Percentiles rank a stretch among this genome's conserved stretches.
These are phyloP conservation scores for Kokia cookei DNA, from an alignment of 441 rosid genomes.

Conservation along the genomic window DNA sequence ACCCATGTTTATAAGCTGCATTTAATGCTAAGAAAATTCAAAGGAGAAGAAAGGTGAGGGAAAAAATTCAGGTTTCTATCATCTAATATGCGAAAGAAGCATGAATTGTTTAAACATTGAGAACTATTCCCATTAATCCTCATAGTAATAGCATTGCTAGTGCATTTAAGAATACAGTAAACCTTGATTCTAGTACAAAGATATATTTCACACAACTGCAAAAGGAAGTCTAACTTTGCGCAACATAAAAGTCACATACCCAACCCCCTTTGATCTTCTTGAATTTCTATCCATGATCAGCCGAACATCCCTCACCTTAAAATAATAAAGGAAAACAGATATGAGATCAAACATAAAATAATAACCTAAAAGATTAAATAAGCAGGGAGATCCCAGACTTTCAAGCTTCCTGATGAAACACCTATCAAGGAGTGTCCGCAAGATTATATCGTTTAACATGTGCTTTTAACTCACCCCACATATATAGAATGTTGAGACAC, in stretches of 20 bases:
- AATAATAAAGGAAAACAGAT: conserved; percentile 11
- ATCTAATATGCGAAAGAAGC: conserved; percentile 85
- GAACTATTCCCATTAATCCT: conserved; percentile 90
- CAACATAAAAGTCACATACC: conserved; percentile 50
- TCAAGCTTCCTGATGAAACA: conserved; percentile 6
- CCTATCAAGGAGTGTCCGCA: conserved; percentile 1
- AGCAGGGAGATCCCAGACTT: not conserved
- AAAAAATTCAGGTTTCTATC: conserved; percentile 67
- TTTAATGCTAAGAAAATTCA: conserved; percentile 23
- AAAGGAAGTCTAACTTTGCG: conserved; percentile 20
- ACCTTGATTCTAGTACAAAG: conserved; percentile 64
- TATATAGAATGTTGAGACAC: conserved; percentile 25
- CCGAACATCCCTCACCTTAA: conserved; percentile 92
- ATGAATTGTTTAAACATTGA: conserved; percentile 90
- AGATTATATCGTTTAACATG: conserved; percentile 5
- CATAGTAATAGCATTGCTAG: conserved; percentile 97
- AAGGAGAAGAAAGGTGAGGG: conserved; percentile 31
- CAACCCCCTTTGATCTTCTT: conserved; percentile 93
- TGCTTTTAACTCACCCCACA: conserved; percentile 22
- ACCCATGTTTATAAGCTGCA: conserved; percentile 19
- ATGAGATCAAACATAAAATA: conserved; percentile 4
- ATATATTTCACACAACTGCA: conserved; percentile 32
- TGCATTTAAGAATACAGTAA: conserved; percentile 90
- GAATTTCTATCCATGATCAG: conserved; percentile 95
- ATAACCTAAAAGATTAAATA: not conserved